Evolutionary conservation across 2,329 filamentous ascomycete species (phyloP), one percentile per base, ranked within the genome.

Genomic region (Paramyrothecium sp.): DNA sequence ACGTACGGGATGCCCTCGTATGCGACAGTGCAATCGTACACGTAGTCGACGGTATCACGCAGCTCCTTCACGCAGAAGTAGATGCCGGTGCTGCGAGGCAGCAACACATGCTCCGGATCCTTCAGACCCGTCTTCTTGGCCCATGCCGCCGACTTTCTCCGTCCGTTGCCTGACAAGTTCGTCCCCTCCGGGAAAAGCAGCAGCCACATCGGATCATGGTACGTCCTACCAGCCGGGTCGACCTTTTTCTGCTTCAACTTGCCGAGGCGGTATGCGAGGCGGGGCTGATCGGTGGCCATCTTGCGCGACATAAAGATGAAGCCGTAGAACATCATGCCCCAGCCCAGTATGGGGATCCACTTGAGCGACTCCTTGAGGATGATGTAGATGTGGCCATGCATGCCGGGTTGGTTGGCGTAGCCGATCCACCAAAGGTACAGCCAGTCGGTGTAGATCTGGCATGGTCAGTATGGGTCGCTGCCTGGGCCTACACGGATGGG

Each of bases 281-380:
- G 85, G 2, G 86, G 85, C 65, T 88, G 85, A 69, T 96, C 92
- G 46, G 87, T 86, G 38, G 89, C 85, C 91, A 93, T 94, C 68
- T 95, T 95, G 56, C 92, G 84, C n/a, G 90, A 90, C 78, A 96
- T 86, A 75, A 96, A 96, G 68, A 96, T 92, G 79, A 96, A 96
- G 63, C 91, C 88, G 71, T 90, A 93, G 69, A 95, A 91, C 75
- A 90, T 87, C 81, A 92, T 93, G 17, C 90, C 91, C 69, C 85
- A 87, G 2, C 92, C 92, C 23, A 96, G 81, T 54, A 96, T 75
- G 1, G 92, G 92, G 17, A 96, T 87, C 63, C 86, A 88, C 71
- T 91, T 92, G 60, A 96, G 78, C 1, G 90, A 93, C 70, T 96
- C 90, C 69, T 96, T 96, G 54, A 96, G 78, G 66, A 96, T 94